Base-by-base conservation (phyloP, 176 grass and related monocot species). In the Juncus inflexus region DNA sequence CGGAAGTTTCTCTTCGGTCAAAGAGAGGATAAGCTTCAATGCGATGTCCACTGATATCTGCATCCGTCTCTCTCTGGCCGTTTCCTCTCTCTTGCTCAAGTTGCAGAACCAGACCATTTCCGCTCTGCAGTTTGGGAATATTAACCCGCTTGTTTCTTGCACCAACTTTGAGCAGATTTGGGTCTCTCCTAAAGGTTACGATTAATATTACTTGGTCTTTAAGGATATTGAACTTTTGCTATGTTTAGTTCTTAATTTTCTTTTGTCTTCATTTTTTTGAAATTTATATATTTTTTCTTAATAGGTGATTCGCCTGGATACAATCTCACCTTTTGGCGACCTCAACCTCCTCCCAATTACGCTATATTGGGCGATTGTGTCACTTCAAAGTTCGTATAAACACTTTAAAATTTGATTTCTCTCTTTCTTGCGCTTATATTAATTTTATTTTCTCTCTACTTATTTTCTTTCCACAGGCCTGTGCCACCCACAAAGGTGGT, bases 271-370 rank as follows among this genome's bases (percentile, higher is more conserved):
- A 10, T 69, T 9, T 9, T 9, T 3, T 9, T 69, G 19, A 10
- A 43, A 42, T 40, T 35, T 57, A 19, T 70, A 70, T 28, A 40
- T 70, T 40, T 55, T 58, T 70, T 58, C n/a, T 70, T 70, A 55
- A 58, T 69, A 97, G 92, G 87, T 51, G 60, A 78, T 40, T 63
- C 86, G 36, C 85, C 85, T 86, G 87, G 85, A 40, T 97, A 91
- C 72, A 97, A 82, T 49, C 87, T 97, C 51, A 97, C 92, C 5
- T 91, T 97, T 75, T 97, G 92, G 92, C 83, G 92, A 76, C 92
- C 92, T 14, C 87, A 91, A 73, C 77, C 87, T 86, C 87, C 92
- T 74, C 77, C 87, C 4, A 91, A 90, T 86, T 97, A 97, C 91
- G 84, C 83, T 65, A 91, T 91, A 64, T 80, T 97, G 77, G 92